A percentile compares a stretch with the other conserved stretches of the same genome.
Conservation (phyloP, 768 basidiomycete species). For the Suillus luteus region DNA sequence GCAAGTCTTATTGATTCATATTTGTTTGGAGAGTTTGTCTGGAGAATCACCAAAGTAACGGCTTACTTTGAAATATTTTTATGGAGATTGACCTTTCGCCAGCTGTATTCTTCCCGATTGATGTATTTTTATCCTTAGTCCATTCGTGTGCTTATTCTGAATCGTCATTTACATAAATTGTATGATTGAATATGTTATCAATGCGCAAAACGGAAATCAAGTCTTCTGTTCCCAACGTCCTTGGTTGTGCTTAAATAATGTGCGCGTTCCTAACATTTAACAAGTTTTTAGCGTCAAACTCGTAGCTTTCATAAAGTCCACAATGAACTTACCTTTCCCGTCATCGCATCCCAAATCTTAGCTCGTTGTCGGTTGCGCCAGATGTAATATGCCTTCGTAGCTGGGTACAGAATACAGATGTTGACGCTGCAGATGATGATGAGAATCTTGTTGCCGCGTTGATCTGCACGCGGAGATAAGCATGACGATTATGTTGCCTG, state of each 20-base stretch:
- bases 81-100: no score
- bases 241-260: constrained; percentile 60
- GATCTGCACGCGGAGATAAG: constrained; percentile 37
- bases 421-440: constrained; percentile 55
- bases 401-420: constrained; percentile 51
- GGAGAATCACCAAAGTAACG: background rate
- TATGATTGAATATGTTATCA: constrained; percentile 19
- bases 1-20: constrained; percentile 12
- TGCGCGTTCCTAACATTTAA: constrained; percentile 44
- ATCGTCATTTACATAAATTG: no score
- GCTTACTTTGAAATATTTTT: background rate
- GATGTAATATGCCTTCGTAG: constrained; percentile 54
- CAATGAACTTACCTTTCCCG: constrained; percentile 38
- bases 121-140: background rate
- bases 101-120: background rate
- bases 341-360: constrained; percentile 61
- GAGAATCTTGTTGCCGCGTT: constrained; percentile 58
- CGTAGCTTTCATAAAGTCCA: background rate
- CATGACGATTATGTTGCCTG: background rate
- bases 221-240: constrained; percentile 58
- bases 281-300: background rate
- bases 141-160: background rate
- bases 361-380: constrained; percentile 59
- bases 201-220: constrained; percentile 65
- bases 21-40: no score